Base-by-base conservation (phyloP, 2,329 filamentous ascomycete genomes). In the Cladophialophora chaetospira region DNA sequence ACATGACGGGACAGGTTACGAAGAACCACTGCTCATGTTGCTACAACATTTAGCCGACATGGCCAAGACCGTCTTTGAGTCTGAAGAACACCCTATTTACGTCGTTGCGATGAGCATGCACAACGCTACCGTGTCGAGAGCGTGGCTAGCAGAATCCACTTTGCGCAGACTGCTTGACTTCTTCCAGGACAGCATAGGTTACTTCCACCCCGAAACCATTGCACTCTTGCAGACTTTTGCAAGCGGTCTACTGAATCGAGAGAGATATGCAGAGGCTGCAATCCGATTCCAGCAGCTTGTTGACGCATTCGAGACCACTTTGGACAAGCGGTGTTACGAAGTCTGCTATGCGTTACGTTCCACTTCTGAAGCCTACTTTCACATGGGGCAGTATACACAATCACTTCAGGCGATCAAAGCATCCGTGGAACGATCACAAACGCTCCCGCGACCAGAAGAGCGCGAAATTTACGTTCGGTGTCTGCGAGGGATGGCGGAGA, bases 401-500 rank as follows among this genome's bases (percentile, higher is more conserved):
- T 42, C 64, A 8, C 57, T 64, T 3, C 63, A 65, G 49, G 61
- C 63, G 2, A 42, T 66, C 23, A 61, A 66, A 38, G 56, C 53
- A 17, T 59, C 64, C 4, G 53, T 66, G 5, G 61, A 65, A 29
- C 52, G 64, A 25, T 57, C 61, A 19, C 50, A 58, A 50, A 53
- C 55, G 1, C 51, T 66, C 11, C 51, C 63, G 3, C 48, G 61
- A 26, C 23, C 42, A 31, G 58, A 66, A 52, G 64, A 66, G 48
- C 58, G 64, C 17, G 64, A 66, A 48, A 66, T 66, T 25, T 64
- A 66, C 31, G 64, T 66, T 3, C 63, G 64, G 35, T 66, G 64
- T 53, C 40, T 65, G 17, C 45, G 64, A 36, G 64, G 47, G 6
- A 51, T 66, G 53, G 64, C 64, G 9, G 64, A 66, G 43, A 64